Percentiles rank a stretch among this genome's conserved stretches.
Evolutionary conservation across 805 yeast species (phyloP).

Genomic region (Diddensiella santjacobensis): DNA sequence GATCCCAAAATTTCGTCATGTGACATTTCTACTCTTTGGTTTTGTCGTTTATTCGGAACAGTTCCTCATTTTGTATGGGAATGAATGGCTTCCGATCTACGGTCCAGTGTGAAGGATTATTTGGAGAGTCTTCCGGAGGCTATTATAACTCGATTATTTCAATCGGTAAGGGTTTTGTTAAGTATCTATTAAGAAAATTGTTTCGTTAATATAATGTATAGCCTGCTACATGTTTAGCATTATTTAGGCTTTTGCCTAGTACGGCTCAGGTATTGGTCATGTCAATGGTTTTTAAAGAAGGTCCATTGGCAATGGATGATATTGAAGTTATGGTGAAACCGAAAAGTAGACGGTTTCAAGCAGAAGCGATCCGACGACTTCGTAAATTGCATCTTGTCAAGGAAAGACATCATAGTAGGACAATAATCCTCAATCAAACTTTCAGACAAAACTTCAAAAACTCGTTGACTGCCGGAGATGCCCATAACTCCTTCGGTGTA

Average conservation of each 20-base stretch:
- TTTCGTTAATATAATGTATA: conserved; percentile 18
- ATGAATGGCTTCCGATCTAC: conserved; percentile 24
- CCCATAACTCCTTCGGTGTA: conserved; percentile 72
- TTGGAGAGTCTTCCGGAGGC: conserved; percentile 84
- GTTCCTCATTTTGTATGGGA: neutral
- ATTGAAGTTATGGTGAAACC: conserved; percentile 74
- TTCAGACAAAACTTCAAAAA: conserved; percentile 73
- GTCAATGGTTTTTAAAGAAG: conserved; percentile 80
- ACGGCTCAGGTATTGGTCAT: conserved; percentile 84
- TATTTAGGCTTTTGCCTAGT: conserved; percentile 84
- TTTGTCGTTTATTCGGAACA: too few species aligned
- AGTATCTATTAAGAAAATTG: neutral
- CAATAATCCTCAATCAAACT: conserved; percentile 54
- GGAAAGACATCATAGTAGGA: conserved; percentile 45
- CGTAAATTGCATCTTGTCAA: conserved; percentile 70
- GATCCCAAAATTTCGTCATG: too few species aligned
- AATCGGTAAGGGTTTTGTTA: conserved; percentile 39
- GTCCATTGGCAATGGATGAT: conserved; percentile 61
- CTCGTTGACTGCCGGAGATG: conserved; percentile 77
- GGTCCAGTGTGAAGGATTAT: conserved; percentile 78
- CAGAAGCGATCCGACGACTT: conserved; percentile 75
- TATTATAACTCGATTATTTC: conserved; percentile 77
- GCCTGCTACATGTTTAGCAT: conserved; percentile 93
- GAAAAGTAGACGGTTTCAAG: conserved; percentile 49
- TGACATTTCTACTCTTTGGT: too few species aligned